Base-by-base conservation (phyloP, 176 grass and related monocot species). In the Zea luxurians region DNA sequence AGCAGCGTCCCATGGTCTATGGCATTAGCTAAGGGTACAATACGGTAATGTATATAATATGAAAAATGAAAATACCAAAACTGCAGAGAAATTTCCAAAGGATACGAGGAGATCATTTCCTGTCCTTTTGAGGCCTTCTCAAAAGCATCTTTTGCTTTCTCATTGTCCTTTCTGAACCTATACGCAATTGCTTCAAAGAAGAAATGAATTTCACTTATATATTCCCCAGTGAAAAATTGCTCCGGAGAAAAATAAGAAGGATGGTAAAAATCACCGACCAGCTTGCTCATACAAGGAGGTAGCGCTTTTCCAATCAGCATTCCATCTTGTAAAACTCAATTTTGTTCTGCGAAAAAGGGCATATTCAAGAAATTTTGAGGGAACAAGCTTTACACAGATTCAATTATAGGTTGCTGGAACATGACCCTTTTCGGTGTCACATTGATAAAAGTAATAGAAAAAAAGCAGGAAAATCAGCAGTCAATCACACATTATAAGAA, bases 91-190 rank as follows among this genome's bases (percentile, higher is more conserved):
- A 75, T 79, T 61, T 76, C 16, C 2, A 5, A 85, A 84, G 86
- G 85, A 92, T 99, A 99, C 86, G 92, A 99, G n/a, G 89, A 89
- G 64, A 99, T 92, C 86, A 99, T 90, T 91, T 99, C 96, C 82
- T 99, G 96, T 87, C 90, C 96, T 88, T 95, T 99, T 37, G 96
- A 95, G 82, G 96, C 96, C 82, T 92, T 99, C 81, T 99, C 96
- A 79, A 99, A 99, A 72, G 96, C 96, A 71, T 91, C 96, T 87
- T 99, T 99, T 76, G 92, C 96, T 93, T 95, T 99, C 76, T 91
- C 96, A 57, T 89, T 95, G 42, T 95, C 85, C 89, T 92, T 99
- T 77, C 59, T 89, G 74, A 92, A 92, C 79, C 86, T 92, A 84
- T 95, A 99, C 13, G 83, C 86, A 79, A 93, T 81, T 81, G 96